phyloP scores from a whole-genome alignment of 352 stramenopile species.

The Pythium brassicae region DNA sequence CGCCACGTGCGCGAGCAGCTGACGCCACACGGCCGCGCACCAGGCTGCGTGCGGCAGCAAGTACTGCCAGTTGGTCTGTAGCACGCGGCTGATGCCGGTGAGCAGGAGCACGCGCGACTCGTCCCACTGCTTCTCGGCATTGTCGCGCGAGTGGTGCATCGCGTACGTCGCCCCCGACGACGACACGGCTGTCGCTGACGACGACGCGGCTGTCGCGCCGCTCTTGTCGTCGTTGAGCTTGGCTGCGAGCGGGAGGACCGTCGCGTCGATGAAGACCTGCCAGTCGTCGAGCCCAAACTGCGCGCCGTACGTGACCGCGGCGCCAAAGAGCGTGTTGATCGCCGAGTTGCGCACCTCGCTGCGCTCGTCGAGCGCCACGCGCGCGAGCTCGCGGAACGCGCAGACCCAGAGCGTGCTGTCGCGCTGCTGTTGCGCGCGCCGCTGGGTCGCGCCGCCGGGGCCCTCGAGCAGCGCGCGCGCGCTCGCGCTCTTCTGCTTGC shows the following conservation, averaged over 20 bases:
- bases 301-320: conserved; percentile 91
- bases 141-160: conserved; percentile 96
- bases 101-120: conserved; percentile 95
- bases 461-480: background rate
- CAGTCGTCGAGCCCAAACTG: conserved; percentile 90
- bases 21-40: conserved; percentile 59
- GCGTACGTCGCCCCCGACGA: conserved; percentile 48
- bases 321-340: conserved; percentile 97
- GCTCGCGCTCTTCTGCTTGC: conserved; percentile 42
- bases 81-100: conserved; percentile 90
- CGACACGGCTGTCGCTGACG: too few species aligned
- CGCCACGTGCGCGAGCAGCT: conserved; percentile 59
- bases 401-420: conserved; percentile 45
- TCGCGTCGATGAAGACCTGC: conserved; percentile 92
- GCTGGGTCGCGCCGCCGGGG: too few species aligned
- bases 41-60: conserved; percentile 55
- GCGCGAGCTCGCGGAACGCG: conserved; percentile 77
- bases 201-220: background rate
- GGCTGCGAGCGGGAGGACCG: conserved; percentile 87
- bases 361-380: conserved; percentile 89
- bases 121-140: conserved; percentile 95
- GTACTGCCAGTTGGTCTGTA: conserved; percentile 83
- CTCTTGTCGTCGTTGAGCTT: conserved; percentile 47
- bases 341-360: conserved; percentile 96
- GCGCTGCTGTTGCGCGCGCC: background rate